phyloP scores from a whole-genome alignment of 768 basidiomycete genomes.

The Mycena galopus region DNA sequence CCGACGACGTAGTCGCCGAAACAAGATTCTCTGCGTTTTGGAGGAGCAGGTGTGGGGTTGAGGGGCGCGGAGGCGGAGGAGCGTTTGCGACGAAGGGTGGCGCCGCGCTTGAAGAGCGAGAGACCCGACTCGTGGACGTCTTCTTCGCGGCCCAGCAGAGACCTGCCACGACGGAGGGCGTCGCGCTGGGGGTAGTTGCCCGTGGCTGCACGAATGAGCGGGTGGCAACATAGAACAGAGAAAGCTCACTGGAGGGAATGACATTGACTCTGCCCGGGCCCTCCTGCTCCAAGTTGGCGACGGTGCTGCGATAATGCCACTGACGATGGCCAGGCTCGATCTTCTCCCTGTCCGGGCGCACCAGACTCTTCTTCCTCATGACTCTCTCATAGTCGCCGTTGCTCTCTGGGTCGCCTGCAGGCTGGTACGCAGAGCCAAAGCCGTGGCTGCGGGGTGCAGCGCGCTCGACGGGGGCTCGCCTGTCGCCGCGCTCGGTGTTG shows the following conservation, averaged over 20 bases:
- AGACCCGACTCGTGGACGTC: conserved; percentile 93
- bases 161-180: conserved; percentile 85
- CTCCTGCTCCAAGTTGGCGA: conserved; percentile 81
- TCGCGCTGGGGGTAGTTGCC: conserved; percentile 80
- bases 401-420: conserved; percentile 56
- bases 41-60: conserved; percentile 50
- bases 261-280: conserved; percentile 75
- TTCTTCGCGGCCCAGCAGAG: conserved; percentile 90
- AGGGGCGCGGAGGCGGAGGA: conserved; percentile 57
- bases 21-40: conserved; percentile 59
- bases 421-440: conserved; percentile 34
- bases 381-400: conserved; percentile 63
- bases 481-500: conserved; percentile 77
- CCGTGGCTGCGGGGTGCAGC: conserved; percentile 53
- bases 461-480: conserved; percentile 70
- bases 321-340: conserved; percentile 94
- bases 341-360: conserved; percentile 94
- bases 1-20: conserved; percentile 85
- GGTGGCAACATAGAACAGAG: conserved; percentile 5
- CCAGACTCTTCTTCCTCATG: conserved; percentile 90
- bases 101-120: conserved; percentile 89
- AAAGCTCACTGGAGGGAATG: conserved; percentile 84
- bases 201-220: conserved; percentile 62
- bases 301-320: conserved; percentile 94
- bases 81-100: conserved; percentile 82